A percentile compares a stretch with the other conserved stretches of the same genome.
Evolutionary conservation across 768 basidiomycete genomes (phyloP).

Genomic region (Aureoboletus auriporus): DNA sequence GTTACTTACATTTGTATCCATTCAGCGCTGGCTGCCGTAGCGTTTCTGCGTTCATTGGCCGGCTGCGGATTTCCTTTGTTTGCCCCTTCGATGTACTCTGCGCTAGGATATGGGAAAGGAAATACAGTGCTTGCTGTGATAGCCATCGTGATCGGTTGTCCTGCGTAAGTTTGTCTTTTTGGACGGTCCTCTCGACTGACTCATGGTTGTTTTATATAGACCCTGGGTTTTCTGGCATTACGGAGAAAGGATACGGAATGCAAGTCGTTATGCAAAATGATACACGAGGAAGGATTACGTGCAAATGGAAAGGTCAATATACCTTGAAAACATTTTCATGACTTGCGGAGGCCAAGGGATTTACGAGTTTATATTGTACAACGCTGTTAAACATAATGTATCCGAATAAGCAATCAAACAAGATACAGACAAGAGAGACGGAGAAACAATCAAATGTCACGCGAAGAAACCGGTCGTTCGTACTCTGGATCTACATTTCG

Average conservation of each 20-base stretch:
- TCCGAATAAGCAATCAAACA: too few relatives aligned
- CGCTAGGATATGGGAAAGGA: slow-evolving; percentile 67
- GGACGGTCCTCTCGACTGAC: slow-evolving; percentile 20
- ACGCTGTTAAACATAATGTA: too few relatives aligned
- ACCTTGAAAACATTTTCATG: too few relatives aligned
- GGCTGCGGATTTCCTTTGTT: slow-evolving; percentile 82
- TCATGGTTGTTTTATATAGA: slow-evolving; percentile 31
- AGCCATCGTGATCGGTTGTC: slow-evolving; percentile 58
- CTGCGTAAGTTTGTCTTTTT: slow-evolving; percentile 31
- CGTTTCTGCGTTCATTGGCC: slow-evolving; percentile 57
- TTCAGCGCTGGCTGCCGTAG: slow-evolving; percentile 60
- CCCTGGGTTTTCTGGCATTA: slow-evolving; percentile 43
- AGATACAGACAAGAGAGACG: neutral
- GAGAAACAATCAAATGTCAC: neutral
- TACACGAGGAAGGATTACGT: neutral
- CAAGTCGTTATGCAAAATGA: slow-evolving; percentile 39
- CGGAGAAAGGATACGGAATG: slow-evolving; percentile 46
- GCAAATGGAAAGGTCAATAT: too few relatives aligned
- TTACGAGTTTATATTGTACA: too few relatives aligned
- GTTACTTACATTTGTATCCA: neutral
- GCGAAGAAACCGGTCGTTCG: neutral
- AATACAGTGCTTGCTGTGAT: slow-evolving; percentile 58
- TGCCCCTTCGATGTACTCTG: slow-evolving; percentile 61
- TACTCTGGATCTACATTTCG: neutral
- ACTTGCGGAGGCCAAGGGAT: too few relatives aligned